These are phyloP conservation scores for Tulasnella sp. DNA, from an alignment of 768 basidiomycete species.

Conservation along the genomic window DNA sequence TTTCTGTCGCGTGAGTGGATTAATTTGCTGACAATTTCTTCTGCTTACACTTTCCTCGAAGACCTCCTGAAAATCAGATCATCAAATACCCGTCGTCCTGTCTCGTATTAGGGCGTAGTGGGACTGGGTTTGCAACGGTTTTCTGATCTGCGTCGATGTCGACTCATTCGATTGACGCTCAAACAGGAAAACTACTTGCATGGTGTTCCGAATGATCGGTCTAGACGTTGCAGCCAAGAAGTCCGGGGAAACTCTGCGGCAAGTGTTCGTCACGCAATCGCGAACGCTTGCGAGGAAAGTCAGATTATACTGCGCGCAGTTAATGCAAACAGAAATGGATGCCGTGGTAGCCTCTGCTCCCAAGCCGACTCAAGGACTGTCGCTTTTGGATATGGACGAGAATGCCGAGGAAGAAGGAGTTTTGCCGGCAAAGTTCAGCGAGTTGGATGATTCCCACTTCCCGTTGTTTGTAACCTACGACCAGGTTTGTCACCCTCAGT, in stretches of 20 bases:
- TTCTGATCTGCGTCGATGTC: too few species aligned
- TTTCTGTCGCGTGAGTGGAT: slow-evolving; percentile 44
- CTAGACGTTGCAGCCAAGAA: slow-evolving; percentile 23
- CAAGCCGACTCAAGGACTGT: neutral
- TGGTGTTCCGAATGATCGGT: slow-evolving; percentile 34
- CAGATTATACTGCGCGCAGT: slow-evolving; percentile 63
- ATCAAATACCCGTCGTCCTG: slow-evolving; percentile 64
- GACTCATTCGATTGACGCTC: neutral
- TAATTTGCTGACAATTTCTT: neutral
- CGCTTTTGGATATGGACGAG: slow-evolving; percentile 46
- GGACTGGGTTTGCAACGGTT: slow-evolving; percentile 60
- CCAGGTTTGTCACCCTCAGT: slow-evolving; percentile 47
- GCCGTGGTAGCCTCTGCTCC: neutral
- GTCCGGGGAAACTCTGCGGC: neutral
- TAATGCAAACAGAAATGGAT: slow-evolving; percentile 52
- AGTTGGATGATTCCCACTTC: slow-evolving; percentile 62
- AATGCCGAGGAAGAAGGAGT: slow-evolving; percentile 48
- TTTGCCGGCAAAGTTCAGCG: slow-evolving; percentile 59
- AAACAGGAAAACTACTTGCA: slow-evolving; percentile 36
- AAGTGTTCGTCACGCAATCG: slow-evolving; percentile 36
- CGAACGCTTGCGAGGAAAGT: slow-evolving; percentile 66
- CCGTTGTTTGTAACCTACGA: slow-evolving; percentile 73
- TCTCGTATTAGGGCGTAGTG: slow-evolving; percentile 70
- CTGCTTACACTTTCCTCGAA: slow-evolving; percentile 31
- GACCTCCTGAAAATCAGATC: slow-evolving; percentile 57